Evolutionary conservation across 148 eudicot species (phyloP), one percentile per base, ranked within the genome.

Genomic region (Linanthus parryae): DNA sequence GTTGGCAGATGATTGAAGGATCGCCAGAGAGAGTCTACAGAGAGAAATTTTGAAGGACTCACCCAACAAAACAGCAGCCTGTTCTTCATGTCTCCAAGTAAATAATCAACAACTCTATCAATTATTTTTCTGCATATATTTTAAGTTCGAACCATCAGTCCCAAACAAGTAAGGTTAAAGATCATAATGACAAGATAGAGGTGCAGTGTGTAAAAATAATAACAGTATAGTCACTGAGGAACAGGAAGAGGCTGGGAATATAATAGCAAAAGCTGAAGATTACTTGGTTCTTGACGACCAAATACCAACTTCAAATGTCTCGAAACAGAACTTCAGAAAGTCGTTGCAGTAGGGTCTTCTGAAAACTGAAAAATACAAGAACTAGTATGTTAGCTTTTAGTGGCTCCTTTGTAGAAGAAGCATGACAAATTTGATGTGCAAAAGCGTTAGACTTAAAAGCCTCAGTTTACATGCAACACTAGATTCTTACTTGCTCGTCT

Each of bases 271-370:
- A 61, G 12, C 20, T 20, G 52, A 59, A 37, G 53, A 51, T 24
- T 82, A 87, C 98, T 69, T 82, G 24, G 84, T 61, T 78, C 96
- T 79, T 46, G 99, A 92, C 40, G 99, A 87, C 99, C 96, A 87
- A 52, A 92, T 74, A 7, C 78, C 99, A 23, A 92, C 88, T 42
- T 84, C 67, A 54, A 92, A 92, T 56, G 73, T 84, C 70, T 84
- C 88, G 64, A 87, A 81, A 70, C 96, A 92, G 72, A 92, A 92
- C 62, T 66, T 59, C 65, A 92, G 59, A 65, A 92, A 92, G 59
- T 87, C 96, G 60, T 58, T 44, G 48, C 77, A 82, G 62, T 62
- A 87, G 23, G 96, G 96, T 59, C 96, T 70, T 71, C 69, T 80
- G 75, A 84, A 92, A 52, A 92, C 96, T 92, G 83, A 67, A 66